Conservation (phyloP, 1,284 basidiomycete genomes). For the Puccinia coronata region DNA sequence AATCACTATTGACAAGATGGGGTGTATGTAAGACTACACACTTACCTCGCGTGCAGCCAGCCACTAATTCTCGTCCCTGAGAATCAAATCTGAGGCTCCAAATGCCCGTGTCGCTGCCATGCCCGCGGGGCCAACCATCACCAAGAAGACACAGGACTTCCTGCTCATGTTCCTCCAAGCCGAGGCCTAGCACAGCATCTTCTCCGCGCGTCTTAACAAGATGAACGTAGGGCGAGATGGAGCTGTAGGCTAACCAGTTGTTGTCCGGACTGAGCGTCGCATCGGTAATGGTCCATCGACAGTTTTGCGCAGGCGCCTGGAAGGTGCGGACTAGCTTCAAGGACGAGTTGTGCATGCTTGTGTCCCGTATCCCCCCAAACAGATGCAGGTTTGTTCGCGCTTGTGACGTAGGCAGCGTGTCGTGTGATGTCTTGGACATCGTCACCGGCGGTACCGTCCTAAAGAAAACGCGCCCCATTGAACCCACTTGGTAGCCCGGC, state of each 20-base stretch:
- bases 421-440: not conserved
- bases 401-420: constrained; percentile 5
- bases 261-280: constrained; percentile 90
- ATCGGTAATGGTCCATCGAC: constrained; percentile 85
- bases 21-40: constrained; percentile 64
- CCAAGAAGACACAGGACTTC: constrained; percentile 2
- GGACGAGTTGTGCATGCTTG: constrained; percentile 29
- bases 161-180: constrained; percentile 50
- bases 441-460: constrained; percentile 8
- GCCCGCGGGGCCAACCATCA: not conserved
- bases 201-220: constrained; percentile 51
- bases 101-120: constrained; percentile 62
- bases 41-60: constrained; percentile 60
- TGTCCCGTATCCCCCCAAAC: no score
- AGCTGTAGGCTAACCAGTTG: constrained; percentile 80
- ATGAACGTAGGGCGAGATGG: constrained; percentile 67
- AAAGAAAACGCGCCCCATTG: not conserved
- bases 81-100: constrained; percentile 95
- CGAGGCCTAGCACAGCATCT: constrained; percentile 46
- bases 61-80: constrained; percentile 84
- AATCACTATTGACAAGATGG: constrained; percentile 65
- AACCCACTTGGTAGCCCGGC: not conserved
- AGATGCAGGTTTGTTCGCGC: not conserved
- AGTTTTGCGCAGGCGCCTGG: constrained; percentile 66
- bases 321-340: constrained; percentile 57